These are phyloP conservation scores for Fusarium buxicola DNA, from an alignment of 2,329 filamentous ascomycete genomes.

Conservation along the genomic window DNA sequence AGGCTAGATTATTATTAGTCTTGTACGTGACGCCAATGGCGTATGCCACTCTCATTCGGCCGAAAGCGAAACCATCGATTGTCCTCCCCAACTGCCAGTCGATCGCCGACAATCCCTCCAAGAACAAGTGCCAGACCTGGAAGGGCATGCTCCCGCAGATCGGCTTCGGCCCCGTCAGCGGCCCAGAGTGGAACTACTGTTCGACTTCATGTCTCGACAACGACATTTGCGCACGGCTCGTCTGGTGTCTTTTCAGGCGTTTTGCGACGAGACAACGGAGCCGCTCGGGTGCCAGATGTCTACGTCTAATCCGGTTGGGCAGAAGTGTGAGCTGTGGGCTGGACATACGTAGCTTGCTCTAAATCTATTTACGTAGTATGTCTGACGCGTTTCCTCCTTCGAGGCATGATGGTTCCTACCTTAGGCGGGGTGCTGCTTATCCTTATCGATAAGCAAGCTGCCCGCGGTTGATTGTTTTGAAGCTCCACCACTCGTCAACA, in stretches of 20 bases:
- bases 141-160: slow-evolving; percentile 6
- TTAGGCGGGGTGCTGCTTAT: slow-evolving; percentile 2
- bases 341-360: too few species aligned
- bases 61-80: neutral
- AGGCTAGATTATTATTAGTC: neutral
- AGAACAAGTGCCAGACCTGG: neutral
- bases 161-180: neutral
- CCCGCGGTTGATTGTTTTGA: slow-evolving; percentile 33
- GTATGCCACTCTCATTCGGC: neutral
- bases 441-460: slow-evolving; percentile 39
- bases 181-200: slow-evolving; percentile 1
- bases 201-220: neutral
- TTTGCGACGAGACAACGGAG: too few species aligned
- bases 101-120: neutral
- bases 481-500: slow-evolving; percentile 31
- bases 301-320: neutral
- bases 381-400: too few species aligned
- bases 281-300: too few species aligned
- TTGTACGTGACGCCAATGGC: neutral
- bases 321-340: neutral
- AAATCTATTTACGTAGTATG: too few species aligned
- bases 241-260: too few species aligned
- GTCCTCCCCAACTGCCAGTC: neutral
- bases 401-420: neutral
- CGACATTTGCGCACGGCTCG: too few species aligned